Conservation (phyloP, 1,284 basidiomycete species). For the Cryptococcus floricola region DNA sequence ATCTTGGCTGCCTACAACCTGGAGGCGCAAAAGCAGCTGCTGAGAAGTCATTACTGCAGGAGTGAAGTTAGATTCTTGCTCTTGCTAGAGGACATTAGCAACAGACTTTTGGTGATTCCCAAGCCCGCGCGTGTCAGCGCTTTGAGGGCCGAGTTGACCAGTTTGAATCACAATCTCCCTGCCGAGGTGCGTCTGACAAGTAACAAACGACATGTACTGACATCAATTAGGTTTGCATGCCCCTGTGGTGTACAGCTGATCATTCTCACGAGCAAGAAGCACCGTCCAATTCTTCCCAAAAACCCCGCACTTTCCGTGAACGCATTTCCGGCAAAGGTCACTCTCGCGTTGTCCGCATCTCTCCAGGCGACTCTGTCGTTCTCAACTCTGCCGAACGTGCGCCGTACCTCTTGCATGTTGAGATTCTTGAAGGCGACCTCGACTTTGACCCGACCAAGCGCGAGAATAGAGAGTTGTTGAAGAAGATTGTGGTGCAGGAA, state of each 20-base stretch:
- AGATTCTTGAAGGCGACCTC: conserved; percentile 85
- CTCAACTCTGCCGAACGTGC: conserved; percentile 96
- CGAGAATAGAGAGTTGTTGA: conserved; percentile 78
- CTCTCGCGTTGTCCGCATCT: conserved; percentile 94
- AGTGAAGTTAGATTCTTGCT: conserved; percentile 90
- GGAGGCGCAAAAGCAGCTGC: conserved; percentile 65
- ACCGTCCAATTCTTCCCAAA: conserved; percentile 48
- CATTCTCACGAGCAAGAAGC: conserved; percentile 49
- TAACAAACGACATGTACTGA: background rate
- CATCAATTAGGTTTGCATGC: conserved; percentile 65
- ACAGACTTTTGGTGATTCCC: conserved; percentile 84
- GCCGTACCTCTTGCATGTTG: conserved; percentile 88
- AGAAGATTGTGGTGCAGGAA: conserved; percentile 75
- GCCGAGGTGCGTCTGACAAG: conserved; percentile 63
- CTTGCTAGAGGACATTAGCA: conserved; percentile 86
- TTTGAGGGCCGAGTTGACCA: conserved; percentile 89
- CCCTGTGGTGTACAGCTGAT: conserved; percentile 82
- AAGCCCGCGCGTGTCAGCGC: conserved; percentile 93
- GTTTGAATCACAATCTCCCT: conserved; percentile 91
- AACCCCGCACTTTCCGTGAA: conserved; percentile 49
- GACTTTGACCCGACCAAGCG: conserved; percentile 87
- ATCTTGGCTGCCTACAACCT: conserved; percentile 60
- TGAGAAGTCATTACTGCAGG: conserved; percentile 83
- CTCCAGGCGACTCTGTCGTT: conserved; percentile 95
- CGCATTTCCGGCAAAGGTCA: conserved; percentile 60